These are phyloP conservation scores for Lentinula boryana DNA, from an alignment of 768 basidiomycete species.

Conservation along the genomic window DNA sequence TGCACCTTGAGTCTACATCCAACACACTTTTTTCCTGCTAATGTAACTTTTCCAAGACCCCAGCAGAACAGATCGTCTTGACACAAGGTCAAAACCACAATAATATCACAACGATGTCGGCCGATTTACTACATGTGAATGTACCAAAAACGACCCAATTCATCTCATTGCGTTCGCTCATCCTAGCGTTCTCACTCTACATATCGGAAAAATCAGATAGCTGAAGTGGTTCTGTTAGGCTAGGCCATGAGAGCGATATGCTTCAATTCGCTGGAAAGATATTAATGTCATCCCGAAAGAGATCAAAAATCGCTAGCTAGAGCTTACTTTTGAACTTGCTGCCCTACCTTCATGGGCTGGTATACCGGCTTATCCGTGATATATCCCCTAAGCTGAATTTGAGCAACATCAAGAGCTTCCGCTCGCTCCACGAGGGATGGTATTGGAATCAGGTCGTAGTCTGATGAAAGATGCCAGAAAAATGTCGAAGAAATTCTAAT, in stretches of 20 bases:
- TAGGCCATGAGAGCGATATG: constrained; percentile 77
- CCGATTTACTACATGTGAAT: too few relatives aligned
- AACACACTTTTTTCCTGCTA: too few relatives aligned
- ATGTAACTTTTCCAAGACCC: too few relatives aligned
- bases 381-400: constrained; percentile 30
- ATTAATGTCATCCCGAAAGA: background rate
- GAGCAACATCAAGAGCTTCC: constrained; percentile 32
- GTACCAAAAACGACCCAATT: too few relatives aligned
- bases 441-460: constrained; percentile 69
- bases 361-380: constrained; percentile 43
- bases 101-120: too few relatives aligned
- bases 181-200: too few relatives aligned
- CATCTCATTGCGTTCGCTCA: too few relatives aligned
- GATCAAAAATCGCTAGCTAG: constrained; percentile 4
- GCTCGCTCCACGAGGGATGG: constrained; percentile 46
- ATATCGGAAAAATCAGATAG: too few relatives aligned
- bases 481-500: constrained; percentile 97
- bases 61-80: too few relatives aligned
- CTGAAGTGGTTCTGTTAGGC: constrained; percentile 10
- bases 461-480: constrained; percentile 91
- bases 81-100: too few relatives aligned
- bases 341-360: constrained; percentile 79
- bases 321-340: constrained; percentile 77
- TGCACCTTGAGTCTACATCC: too few relatives aligned
- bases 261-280: constrained; percentile 56